Evolutionary conservation across 2,329 filamentous ascomycete species (phyloP).

Genomic region (Thermothelomyces thermophilus): DNA sequence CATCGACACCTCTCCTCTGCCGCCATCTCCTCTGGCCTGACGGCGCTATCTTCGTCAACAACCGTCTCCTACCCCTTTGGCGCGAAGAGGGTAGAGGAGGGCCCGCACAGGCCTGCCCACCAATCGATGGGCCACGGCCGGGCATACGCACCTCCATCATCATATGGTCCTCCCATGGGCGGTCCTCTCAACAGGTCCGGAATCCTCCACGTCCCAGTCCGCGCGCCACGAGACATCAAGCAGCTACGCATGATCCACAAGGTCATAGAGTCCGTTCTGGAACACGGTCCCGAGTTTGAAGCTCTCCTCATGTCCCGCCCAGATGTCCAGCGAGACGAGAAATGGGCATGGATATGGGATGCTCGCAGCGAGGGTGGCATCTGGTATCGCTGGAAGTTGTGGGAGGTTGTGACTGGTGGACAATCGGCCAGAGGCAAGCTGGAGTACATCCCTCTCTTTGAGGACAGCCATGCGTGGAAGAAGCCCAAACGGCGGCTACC

Average conservation of each 20-base stretch:
- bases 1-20: constrained; percentile 79
- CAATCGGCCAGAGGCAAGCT: constrained; percentile 40
- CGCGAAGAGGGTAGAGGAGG: constrained; percentile 57
- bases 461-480: constrained; percentile 71
- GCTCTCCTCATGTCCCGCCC: constrained; percentile 82
- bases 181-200: constrained; percentile 38
- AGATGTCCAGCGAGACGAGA: constrained; percentile 77
- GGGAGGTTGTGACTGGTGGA: constrained; percentile 72
- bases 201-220: constrained; percentile 63
- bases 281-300: constrained; percentile 81
- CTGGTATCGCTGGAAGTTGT: constrained; percentile 90
- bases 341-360: constrained; percentile 93
- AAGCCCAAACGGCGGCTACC: constrained; percentile 64
- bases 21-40: constrained; percentile 40
- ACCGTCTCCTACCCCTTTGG: constrained; percentile 63
- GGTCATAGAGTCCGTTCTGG: constrained; percentile 71
- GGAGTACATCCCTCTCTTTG: constrained; percentile 62
- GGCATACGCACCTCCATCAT: constrained; percentile 70
- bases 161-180: constrained; percentile 46
- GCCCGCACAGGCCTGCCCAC: constrained; percentile 29
- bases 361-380: constrained; percentile 69
- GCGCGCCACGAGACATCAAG: constrained; percentile 68
- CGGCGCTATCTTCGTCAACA: constrained; percentile 38
- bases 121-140: constrained; percentile 41
- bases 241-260: constrained; percentile 81